Percentiles rank a stretch among this genome's conserved stretches.
phyloP scores from a whole-genome alignment of 164 flowering plant genomes.

The Pachysandra terminalis region DNA sequence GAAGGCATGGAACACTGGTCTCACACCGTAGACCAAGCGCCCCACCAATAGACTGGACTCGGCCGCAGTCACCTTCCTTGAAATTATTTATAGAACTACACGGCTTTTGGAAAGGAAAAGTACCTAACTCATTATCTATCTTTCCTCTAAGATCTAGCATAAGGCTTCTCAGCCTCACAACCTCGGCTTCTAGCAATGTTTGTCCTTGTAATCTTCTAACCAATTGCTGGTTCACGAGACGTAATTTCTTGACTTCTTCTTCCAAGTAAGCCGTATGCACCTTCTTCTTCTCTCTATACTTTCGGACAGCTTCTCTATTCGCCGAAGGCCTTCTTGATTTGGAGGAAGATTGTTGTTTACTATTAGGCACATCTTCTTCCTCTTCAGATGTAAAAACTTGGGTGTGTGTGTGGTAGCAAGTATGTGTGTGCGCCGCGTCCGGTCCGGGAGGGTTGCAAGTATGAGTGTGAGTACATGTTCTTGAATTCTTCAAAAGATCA shows the following conservation, averaged over 20 bases:
- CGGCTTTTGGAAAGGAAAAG: conserved; percentile 41
- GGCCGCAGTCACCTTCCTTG: conserved; percentile 38
- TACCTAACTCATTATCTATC: conserved; percentile 55
- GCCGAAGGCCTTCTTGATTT: conserved; percentile 41
- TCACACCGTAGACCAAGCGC: conserved; percentile 23
- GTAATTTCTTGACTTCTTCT: conserved; percentile 56
- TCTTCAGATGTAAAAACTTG: conserved; percentile 35
- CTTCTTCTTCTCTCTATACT: conserved; percentile 81
- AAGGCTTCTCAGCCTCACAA: conserved; percentile 42
- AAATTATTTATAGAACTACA: conserved; percentile 15
- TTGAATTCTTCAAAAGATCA: conserved; percentile 37
- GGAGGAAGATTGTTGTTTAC: conserved; percentile 9
- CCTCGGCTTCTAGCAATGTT: conserved; percentile 56
- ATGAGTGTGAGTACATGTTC: conserved; percentile 57
- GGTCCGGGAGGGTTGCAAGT: conserved; percentile 79
- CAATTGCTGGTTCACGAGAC: conserved; percentile 50
- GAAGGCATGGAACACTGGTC: conserved; percentile 27
- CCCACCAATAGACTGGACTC: conserved; percentile 15
- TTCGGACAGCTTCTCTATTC: conserved; percentile 71
- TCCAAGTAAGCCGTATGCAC: conserved; percentile 62
- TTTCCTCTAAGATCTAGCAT: conserved; percentile 47
- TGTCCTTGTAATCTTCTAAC: conserved; percentile 50
- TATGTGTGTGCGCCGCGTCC: conserved; percentile 55
- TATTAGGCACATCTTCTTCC: conserved; percentile 22
- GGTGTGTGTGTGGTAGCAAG: conserved; percentile 69